Conservation (phyloP, 352 stramenopile species). For the Globisporangium okanoganense region DNA sequence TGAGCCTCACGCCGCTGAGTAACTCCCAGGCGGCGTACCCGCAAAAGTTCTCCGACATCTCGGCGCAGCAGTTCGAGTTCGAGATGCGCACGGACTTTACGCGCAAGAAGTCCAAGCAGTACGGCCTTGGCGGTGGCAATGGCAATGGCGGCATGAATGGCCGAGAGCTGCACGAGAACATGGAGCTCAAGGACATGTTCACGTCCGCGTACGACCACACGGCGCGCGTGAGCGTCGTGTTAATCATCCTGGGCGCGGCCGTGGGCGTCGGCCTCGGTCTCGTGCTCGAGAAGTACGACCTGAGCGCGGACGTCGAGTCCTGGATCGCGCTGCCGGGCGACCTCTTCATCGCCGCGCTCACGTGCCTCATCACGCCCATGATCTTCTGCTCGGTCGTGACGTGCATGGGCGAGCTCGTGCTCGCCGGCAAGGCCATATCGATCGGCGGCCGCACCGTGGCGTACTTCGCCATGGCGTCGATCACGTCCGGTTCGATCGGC, state of each 20-base stretch:
- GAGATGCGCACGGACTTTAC: conserved; percentile 21
- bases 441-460: conserved; percentile 31
- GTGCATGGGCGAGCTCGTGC: conserved; percentile 30
- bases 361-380: conserved; percentile 41
- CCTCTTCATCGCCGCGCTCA: conserved; percentile 41
- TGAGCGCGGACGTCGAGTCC: conserved; percentile 10
- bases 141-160: not conserved
- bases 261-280: conserved; percentile 26
- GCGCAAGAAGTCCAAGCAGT: conserved; percentile 16
- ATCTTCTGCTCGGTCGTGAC: conserved; percentile 36
- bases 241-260: conserved; percentile 18
- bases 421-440: conserved; percentile 26
- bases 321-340: conserved; percentile 35
- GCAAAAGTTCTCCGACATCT: conserved; percentile 15
- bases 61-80: conserved; percentile 13
- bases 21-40: conserved; percentile 6
- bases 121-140: not conserved
- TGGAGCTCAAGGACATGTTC: conserved; percentile 18
- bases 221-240: conserved; percentile 16
- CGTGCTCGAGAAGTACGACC: conserved; percentile 21
- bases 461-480: conserved; percentile 25
- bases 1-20: conserved; percentile 16
- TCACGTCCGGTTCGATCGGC: conserved; percentile 28
- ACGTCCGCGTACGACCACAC: conserved; percentile 12
- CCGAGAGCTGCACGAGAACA: conserved; percentile 11